These are phyloP conservation scores for Alternaria arbusti DNA, from an alignment of 2,329 filamentous ascomycete genomes.

Conservation along the genomic window DNA sequence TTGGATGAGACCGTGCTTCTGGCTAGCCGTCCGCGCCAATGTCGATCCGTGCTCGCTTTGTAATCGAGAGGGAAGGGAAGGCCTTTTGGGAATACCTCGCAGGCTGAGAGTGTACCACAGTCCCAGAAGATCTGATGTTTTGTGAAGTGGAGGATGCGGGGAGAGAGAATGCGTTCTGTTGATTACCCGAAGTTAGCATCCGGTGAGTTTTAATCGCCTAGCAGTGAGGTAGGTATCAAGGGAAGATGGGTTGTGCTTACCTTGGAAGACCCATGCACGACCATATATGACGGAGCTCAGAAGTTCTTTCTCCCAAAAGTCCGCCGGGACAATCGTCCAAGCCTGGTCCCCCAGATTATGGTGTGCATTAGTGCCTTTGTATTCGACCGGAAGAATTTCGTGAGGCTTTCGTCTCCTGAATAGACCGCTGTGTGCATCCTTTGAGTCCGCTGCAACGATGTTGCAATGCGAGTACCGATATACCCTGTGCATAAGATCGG, in stretches of 20 bases:
- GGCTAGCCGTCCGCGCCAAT: background rate
- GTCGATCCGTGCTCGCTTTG: background rate
- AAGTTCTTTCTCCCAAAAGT: slow-evolving; percentile 11
- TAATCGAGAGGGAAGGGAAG: background rate
- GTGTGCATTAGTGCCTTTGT: background rate
- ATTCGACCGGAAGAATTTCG: background rate
- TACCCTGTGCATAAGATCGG: background rate
- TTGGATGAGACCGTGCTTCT: background rate
- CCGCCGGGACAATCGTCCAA: background rate
- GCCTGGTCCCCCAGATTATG: background rate
- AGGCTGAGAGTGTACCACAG: slow-evolving; percentile 16
- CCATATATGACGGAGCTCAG: background rate
- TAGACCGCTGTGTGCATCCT: background rate
- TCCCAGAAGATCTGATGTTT: slow-evolving; percentile 29
- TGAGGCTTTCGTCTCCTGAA: too few relatives aligned
- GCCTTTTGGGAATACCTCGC: slow-evolving; percentile 8
- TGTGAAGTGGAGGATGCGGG: slow-evolving; percentile 22
- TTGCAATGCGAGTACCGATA: background rate
- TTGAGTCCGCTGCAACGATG: background rate
- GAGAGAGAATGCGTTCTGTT: slow-evolving; percentile 23
- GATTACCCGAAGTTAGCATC: background rate
- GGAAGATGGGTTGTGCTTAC: background rate
- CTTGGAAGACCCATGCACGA: slow-evolving; percentile 21
- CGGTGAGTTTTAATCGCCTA: background rate
- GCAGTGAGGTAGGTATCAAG: too few relatives aligned